These are phyloP conservation scores for Zygosaccharomyces sapae DNA, from an alignment of 1,139 yeast species.

Conservation along the genomic window DNA sequence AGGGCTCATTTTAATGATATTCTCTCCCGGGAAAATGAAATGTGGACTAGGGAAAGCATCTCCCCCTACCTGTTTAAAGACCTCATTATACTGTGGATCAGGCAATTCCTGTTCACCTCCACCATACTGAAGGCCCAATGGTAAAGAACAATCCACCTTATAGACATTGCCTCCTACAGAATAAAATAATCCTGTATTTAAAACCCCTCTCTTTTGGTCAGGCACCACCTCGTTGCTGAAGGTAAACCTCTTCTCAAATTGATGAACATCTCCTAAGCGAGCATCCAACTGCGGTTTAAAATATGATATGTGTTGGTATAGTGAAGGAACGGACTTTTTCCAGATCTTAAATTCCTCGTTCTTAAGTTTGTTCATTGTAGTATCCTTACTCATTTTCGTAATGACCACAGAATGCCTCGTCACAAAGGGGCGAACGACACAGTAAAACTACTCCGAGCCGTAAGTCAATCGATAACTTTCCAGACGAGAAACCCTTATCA, in stretches of 20 bases:
- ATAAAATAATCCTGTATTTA: constrained; percentile 29
- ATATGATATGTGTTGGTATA: constrained; percentile 59
- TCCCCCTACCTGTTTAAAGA: constrained; percentile 20
- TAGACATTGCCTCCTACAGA: constrained; percentile 33
- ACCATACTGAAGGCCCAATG: constrained; percentile 25
- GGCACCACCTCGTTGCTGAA: constrained; percentile 31
- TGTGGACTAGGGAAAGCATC: constrained; percentile 20
- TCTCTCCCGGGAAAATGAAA: constrained; percentile 34
- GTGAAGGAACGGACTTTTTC: constrained; percentile 88
- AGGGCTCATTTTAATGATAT: constrained; percentile 27
- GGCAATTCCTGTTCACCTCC: constrained; percentile 14
- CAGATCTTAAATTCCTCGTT: constrained; percentile 81
- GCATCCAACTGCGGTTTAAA: constrained; percentile 55
- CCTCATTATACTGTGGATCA: constrained; percentile 28
- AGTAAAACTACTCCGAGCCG: too few species aligned
- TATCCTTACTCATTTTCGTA: constrained; percentile 14
- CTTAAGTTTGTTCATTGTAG: constrained; percentile 38
- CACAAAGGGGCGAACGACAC: too few species aligned
- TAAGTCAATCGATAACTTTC: too few species aligned
- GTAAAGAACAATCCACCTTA: constrained; percentile 31
- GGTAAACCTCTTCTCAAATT: constrained; percentile 24
- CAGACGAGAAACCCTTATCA: too few species aligned
- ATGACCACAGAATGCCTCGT: too few species aligned
- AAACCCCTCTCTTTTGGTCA: constrained; percentile 23
- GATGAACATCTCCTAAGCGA: constrained; percentile 21